Conservation (phyloP, 164 flowering plant species). For the Stephania yunnanensis region DNA sequence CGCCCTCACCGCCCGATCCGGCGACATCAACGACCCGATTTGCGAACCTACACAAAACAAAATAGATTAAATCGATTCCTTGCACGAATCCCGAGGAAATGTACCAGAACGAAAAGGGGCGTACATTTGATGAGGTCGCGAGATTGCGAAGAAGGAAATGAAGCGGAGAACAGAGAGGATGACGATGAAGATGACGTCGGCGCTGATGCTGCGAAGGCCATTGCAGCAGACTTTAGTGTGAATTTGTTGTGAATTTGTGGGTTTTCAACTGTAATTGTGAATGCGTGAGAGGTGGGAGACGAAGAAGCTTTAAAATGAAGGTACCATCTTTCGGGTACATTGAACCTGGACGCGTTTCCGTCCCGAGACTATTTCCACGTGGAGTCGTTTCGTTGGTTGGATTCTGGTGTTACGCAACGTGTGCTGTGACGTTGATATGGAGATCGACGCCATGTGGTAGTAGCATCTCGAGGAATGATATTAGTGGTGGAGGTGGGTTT, state of each 20-base stretch:
- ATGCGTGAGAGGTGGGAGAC: not conserved
- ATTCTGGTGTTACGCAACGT: not conserved
- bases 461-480: too few relatives aligned
- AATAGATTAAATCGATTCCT: not conserved
- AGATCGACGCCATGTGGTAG: too few relatives aligned
- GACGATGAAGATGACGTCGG: conserved; percentile 23
- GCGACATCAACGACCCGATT: conserved; percentile 29
- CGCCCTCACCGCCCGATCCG: conserved; percentile 25
- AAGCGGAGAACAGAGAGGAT: conserved; percentile 33
- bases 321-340: conserved; percentile 37
- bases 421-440: not conserved
- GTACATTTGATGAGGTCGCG: too few relatives aligned
- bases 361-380: conserved; percentile 16
- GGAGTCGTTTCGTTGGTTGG: conserved; percentile 18
- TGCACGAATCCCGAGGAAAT: too few relatives aligned
- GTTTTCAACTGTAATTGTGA: not conserved
- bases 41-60: conserved; percentile 27
- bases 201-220: conserved; percentile 34
- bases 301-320: conserved; percentile 13
- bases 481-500: too few relatives aligned
- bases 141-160: conserved; percentile 18
- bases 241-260: not conserved
- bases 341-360: conserved; percentile 67
- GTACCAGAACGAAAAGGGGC: not conserved
- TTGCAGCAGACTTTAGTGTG: not conserved